Evolutionary conservation across 1,139 yeast species (phyloP), one percentile per base, ranked within the genome.

Genomic region (Blastobotrys petasosporus): DNA sequence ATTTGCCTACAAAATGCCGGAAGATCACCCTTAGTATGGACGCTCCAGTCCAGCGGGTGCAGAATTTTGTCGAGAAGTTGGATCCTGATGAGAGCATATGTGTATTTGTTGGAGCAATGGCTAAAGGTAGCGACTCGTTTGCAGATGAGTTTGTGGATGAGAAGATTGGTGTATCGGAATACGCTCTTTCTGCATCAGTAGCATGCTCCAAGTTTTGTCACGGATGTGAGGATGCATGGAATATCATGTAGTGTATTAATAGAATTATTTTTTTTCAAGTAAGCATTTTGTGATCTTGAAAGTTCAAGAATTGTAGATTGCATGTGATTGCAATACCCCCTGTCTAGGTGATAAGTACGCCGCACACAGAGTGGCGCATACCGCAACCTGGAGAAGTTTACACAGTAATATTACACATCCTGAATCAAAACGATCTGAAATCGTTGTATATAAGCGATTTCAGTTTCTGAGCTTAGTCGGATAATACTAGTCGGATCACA

Each of bases 61-160:
- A 88, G 66, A 95, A 88, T 62, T 90, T 86, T 64, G 92, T 90
- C 38, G 69, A 71, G 36, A 83, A 83, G 47, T 72, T 92, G 57
- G 95, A 80, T 56, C 82, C 80, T 2, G 94, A 87, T 62, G 96
- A 92, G 68, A 85, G 96, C 63, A 82, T 92, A 58, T 92, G 98
- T 74, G 97, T 92, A 28, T 92, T 92, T 66, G 97, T 92, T 41
- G 98, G 98, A 63, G 96, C 98, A 44, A 92, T 92, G 97, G 98
- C 98, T 25, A 81, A 97, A 68, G 98, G 98, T 62, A 85, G 85
- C 64, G 98, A 92, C 68, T 88, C 80, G 57, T 92, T 92, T 68
- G 98, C 98, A 32, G 98, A 92, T 66, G 97, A 90, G 67, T 90
- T 67, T 62, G 95, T 90, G 39, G 98, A 92, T 65, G 98, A 92